Percentiles rank a stretch among this genome's conserved stretches.
Evolutionary conservation across 768 basidiomycete genomes (phyloP).

Genomic region (Lactarius evosmus): DNA sequence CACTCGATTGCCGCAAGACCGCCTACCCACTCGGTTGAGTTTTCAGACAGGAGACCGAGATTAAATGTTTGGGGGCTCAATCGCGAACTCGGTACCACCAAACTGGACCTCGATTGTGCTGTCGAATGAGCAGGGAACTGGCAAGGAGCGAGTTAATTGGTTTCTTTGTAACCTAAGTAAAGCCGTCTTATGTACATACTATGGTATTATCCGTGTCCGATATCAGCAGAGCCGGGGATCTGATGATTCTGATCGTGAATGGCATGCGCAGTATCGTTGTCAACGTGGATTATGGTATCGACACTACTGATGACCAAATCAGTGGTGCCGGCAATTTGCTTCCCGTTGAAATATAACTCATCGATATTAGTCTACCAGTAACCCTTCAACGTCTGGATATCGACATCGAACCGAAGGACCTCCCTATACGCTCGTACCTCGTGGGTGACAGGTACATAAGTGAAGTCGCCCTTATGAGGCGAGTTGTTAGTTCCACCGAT

Average conservation of each 20-base stretch:
- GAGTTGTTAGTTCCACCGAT: constrained; percentile 10
- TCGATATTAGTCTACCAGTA: constrained; percentile 29
- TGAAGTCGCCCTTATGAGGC: constrained; percentile 8
- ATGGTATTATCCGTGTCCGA: neutral
- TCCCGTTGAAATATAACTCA: constrained; percentile 6
- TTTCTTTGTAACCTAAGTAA: neutral
- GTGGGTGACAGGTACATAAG: constrained; percentile 1
- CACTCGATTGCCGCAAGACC: constrained; percentile 14
- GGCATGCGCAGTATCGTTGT: constrained; percentile 4
- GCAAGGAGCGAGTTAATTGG: neutral
- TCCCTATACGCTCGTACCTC: neutral
- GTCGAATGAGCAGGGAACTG: constrained; percentile 28
- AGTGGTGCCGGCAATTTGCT: neutral
- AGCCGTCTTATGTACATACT: neutral
- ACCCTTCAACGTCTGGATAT: constrained; percentile 10
- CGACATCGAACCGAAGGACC: neutral
- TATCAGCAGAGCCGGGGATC: constrained; percentile 14
- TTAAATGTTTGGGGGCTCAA: constrained; percentile 33
- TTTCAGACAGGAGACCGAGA: constrained; percentile 29
- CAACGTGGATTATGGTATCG: constrained; percentile 27
- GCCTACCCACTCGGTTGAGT: constrained; percentile 23
- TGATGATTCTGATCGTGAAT: constrained; percentile 19
- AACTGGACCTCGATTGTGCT: constrained; percentile 33
- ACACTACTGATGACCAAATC: constrained; percentile 28
- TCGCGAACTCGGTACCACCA: constrained; percentile 30